phyloP scores from a whole-genome alignment of 1,139 yeast genomes.

The Blastobotrys arbuscula region DNA sequence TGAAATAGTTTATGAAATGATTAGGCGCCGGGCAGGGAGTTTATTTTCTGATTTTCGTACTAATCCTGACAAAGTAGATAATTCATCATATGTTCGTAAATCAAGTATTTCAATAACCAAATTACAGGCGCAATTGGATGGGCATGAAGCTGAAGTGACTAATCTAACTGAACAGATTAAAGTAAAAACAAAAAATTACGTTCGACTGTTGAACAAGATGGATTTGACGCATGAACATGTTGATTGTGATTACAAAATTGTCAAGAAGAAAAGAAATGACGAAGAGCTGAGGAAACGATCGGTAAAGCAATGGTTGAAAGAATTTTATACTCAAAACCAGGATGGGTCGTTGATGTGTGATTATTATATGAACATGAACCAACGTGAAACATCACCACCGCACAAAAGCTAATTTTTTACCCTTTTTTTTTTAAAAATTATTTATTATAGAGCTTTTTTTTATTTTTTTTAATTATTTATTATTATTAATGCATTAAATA shows the following conservation, averaged over 20 bases:
- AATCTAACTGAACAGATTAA: conserved; percentile 1
- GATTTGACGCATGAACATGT: not conserved
- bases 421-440: no score
- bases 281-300: not conserved
- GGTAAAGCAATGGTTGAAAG: not conserved
- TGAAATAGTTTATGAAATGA: conserved; percentile 9
- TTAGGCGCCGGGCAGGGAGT: conserved; percentile 12
- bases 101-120: conserved; percentile 5
- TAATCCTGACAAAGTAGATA: no score
- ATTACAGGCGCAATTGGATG: conserved; percentile 7
- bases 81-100: no score
- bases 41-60: no score
- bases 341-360: conserved; percentile 1
- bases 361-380: not conserved
- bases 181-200: not conserved
- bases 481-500: not conserved
- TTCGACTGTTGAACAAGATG: not conserved
- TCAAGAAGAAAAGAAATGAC: not conserved
- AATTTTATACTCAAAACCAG: not conserved
- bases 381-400: no score
- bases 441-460: not conserved
- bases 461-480: no score
- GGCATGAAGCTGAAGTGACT: conserved; percentile 1
- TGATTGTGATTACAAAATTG: not conserved
- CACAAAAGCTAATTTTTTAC: no score